Conservation (phyloP, 441 rosid species). For the Adansonia gregorii region DNA sequence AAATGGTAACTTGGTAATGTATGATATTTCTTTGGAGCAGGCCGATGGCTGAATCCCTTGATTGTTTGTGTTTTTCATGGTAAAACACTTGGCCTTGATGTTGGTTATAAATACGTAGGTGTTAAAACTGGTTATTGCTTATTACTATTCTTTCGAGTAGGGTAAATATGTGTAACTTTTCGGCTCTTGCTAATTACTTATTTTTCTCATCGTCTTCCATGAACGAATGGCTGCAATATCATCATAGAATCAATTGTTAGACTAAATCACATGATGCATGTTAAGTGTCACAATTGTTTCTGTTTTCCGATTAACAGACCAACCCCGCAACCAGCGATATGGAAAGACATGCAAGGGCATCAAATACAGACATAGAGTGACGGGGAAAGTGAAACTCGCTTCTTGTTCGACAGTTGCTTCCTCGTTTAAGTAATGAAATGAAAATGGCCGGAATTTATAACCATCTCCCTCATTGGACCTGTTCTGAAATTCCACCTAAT, state of each 20-base stretch:
- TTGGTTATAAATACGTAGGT: not conserved
- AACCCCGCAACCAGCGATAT: not conserved
- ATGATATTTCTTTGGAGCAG: not conserved
- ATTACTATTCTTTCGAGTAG: not conserved
- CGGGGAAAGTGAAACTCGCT: not conserved
- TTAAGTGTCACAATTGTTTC: not conserved
- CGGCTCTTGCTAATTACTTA: not conserved
- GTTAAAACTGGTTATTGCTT: not conserved
- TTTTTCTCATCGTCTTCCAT: not conserved
- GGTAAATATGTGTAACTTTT: not conserved
- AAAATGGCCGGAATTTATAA: slow-evolving; percentile 49
- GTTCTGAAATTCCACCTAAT: slow-evolving; percentile 39
- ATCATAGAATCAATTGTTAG: not conserved
- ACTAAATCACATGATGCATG: not conserved
- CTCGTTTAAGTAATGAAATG: slow-evolving; percentile 30
- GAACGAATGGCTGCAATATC: not conserved
- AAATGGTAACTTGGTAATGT: not conserved
- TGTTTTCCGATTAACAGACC: not conserved
- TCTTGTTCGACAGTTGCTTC: not conserved
- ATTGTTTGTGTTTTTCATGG: not conserved
- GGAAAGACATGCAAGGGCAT: not conserved
- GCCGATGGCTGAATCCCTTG: not conserved
- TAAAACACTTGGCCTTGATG: not conserved
- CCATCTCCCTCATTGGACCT: slow-evolving; percentile 50
- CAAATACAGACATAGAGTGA: not conserved